Base-by-base conservation (phyloP, 768 basidiomycete species). In the Tremella mesenterica region DNA sequence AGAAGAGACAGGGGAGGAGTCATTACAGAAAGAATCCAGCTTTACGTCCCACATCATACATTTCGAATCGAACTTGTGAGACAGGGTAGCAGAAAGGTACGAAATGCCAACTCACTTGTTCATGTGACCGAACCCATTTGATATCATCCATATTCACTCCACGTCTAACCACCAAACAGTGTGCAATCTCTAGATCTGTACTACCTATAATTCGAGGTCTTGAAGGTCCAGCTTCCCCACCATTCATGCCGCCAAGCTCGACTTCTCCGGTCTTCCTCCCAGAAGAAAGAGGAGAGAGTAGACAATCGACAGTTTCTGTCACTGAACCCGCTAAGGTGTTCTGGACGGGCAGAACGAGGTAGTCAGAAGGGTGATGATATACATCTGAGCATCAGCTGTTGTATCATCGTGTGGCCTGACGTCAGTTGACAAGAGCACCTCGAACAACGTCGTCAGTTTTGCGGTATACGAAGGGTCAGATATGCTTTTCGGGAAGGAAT, bases 271-370 rank as follows among this genome's bases (percentile, higher is more conserved):
- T n/a, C n/a, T n/a, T n/a, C n/a, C n/a, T n/a, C n/a, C n/a, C n/a
- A 33, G 8, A 21, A 20, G 29, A 28, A 12, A 44, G 43, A 9
- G 1, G 30, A 21, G 47, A 57, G 38, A 69, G 44, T 7, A 72
- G 31, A 25, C 59, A 60, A 23, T 63, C 55, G 33, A 73, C 43
- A 3, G 72, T 69, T 21, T 73, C 70, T 13, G 57, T 59, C 0
- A 73, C 72, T 26, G 48, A 51, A n/a, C 72, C 72, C 26, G 68
- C 64, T 20, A 73, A 60, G 20, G 67, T 65, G 39, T 73, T 73
- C 36, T 71, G 59, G 14, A 73, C 39, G 3, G 72, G 72, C 33
- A 73, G 45, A 44, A 73, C 66, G 18, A 61, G 59, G 51, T 60
- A 65, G 18, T 53, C 39, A 4, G 62, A 51, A 2, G 50, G n/a